These are phyloP conservation scores for Aspergillus sp. DNA, from an alignment of 2,329 filamentous ascomycete genomes.

Conservation along the genomic window DNA sequence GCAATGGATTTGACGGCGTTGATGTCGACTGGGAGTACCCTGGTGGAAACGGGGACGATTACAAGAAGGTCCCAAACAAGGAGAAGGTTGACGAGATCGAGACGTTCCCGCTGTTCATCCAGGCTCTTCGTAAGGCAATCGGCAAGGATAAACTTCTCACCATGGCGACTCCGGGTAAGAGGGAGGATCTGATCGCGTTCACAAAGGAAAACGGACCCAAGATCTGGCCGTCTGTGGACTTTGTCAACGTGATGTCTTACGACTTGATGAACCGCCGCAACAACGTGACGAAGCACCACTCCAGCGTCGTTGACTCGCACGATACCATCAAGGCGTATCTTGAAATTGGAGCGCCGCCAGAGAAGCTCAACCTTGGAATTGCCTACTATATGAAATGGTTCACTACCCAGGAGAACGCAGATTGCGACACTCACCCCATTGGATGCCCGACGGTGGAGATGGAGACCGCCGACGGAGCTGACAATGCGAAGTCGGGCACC, in stretches of 20 bases:
- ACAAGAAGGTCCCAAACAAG: conserved; percentile 61
- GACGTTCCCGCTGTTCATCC: conserved; percentile 61
- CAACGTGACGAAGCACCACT: conserved; percentile 63
- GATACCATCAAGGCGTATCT: conserved; percentile 60
- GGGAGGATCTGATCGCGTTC: conserved; percentile 68
- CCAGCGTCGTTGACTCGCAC: conserved; percentile 57
- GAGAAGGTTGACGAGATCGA: conserved; percentile 60
- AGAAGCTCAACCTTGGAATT: conserved; percentile 65
- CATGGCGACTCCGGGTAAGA: conserved; percentile 64
- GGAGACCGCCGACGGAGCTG: conserved; percentile 61
- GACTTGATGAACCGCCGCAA: conserved; percentile 71
- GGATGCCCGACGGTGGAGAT: conserved; percentile 61
- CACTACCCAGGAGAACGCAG: conserved; percentile 50
- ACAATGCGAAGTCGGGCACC: conserved; percentile 54
- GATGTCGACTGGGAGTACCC: conserved; percentile 69
- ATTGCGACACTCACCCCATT: conserved; percentile 49
- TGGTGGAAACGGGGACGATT: conserved; percentile 67
- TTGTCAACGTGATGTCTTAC: conserved; percentile 71
- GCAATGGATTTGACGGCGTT: conserved; percentile 65
- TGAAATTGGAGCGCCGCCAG: conserved; percentile 53
- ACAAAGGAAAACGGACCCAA: conserved; percentile 55
- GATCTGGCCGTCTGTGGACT: conserved; percentile 63
- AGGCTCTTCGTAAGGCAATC: conserved; percentile 58
- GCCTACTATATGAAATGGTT: conserved; percentile 72
- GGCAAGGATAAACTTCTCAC: conserved; percentile 62